Conservation (phyloP, 352 stramenopile species). For the Globisporangium sylvaticum region DNA sequence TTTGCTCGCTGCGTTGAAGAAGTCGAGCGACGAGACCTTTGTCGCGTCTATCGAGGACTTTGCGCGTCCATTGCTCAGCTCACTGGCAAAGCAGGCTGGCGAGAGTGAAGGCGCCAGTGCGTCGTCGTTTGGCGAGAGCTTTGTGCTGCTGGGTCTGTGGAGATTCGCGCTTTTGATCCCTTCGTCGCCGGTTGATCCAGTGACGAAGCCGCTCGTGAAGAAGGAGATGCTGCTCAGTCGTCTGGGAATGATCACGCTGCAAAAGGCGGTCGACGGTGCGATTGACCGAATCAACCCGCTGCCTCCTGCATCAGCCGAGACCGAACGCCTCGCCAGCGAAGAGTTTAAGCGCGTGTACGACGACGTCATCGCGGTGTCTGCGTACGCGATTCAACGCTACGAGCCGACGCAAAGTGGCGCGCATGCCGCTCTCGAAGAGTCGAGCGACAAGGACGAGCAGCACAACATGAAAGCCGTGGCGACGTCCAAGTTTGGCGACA, state of each 20-base stretch:
- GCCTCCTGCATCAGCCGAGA: conserved; percentile 21
- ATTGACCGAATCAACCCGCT: conserved; percentile 54
- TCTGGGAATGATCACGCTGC: conserved; percentile 67
- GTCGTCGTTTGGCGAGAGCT: conserved; percentile 53
- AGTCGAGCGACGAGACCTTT: conserved; percentile 17
- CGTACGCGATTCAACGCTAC: conserved; percentile 50
- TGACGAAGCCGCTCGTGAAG: conserved; percentile 92
- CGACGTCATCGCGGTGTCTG: conserved; percentile 15
- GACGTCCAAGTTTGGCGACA: conserved; percentile 53
- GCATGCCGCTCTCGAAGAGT: conserved; percentile 11
- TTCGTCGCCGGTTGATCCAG: conserved; percentile 94
- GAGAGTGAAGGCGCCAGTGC: not conserved
- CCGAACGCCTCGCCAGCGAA: conserved; percentile 30
- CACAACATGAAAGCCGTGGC: conserved; percentile 27
- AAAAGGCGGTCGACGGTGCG: conserved; percentile 50
- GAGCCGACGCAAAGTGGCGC: conserved; percentile 17
- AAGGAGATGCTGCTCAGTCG: conserved; percentile 89
- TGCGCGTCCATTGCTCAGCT: conserved; percentile 9
- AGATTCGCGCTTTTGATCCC: conserved; percentile 92
- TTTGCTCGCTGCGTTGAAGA: conserved; percentile 14
- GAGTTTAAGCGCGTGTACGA: conserved; percentile 19
- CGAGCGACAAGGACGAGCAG: conserved; percentile 12
- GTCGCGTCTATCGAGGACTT: conserved; percentile 11
- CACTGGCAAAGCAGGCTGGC: not conserved
- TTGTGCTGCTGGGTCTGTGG: conserved; percentile 91